phyloP scores from a whole-genome alignment of 495 filamentous ascomycete species.

The Penicillium simplicissimum region DNA sequence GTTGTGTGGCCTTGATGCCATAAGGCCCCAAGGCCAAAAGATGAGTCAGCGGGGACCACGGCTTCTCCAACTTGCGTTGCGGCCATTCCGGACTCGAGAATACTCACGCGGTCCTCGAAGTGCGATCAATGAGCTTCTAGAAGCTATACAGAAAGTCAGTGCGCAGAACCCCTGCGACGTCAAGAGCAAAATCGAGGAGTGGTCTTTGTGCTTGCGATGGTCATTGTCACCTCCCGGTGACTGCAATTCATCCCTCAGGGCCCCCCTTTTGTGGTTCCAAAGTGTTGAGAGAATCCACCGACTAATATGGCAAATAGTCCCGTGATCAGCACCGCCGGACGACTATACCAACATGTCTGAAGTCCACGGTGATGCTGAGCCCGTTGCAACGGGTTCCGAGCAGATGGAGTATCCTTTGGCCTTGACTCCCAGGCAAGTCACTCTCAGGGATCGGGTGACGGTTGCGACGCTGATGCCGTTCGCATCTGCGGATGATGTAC shows the following conservation, averaged over 20 bases:
- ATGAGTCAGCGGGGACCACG: conserved; percentile 33
- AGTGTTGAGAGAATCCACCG: conserved; percentile 6
- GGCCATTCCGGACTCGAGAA: conserved; percentile 51
- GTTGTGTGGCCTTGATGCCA: not conserved
- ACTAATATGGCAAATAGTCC: conserved; percentile 47
- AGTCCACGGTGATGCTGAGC: conserved; percentile 76
- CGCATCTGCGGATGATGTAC: conserved; percentile 70
- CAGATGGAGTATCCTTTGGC: conserved; percentile 61
- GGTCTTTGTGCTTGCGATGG: conserved; percentile 7
- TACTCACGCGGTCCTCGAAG: conserved; percentile 54
- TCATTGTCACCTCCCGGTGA: conserved; percentile 7
- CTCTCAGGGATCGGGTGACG: conserved; percentile 84
- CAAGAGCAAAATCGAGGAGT: not conserved
- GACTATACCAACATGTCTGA: conserved; percentile 67
- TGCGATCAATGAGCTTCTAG: conserved; percentile 37
- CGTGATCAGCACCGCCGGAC: conserved; percentile 35
- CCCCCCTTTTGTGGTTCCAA: not conserved
- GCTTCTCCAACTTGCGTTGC: conserved; percentile 41
- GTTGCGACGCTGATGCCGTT: conserved; percentile 91
- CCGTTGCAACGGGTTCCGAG: conserved; percentile 44
- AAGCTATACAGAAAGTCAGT: conserved; percentile 36
- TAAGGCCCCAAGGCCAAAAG: not conserved
- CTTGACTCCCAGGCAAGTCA: conserved; percentile 80
- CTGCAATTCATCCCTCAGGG: conserved; percentile 1
- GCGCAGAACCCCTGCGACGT: conserved; percentile 15